These are phyloP conservation scores for Endogone sp. DNA, from an alignment of 192 early-diverging fungal genomes.

Conservation along the genomic window DNA sequence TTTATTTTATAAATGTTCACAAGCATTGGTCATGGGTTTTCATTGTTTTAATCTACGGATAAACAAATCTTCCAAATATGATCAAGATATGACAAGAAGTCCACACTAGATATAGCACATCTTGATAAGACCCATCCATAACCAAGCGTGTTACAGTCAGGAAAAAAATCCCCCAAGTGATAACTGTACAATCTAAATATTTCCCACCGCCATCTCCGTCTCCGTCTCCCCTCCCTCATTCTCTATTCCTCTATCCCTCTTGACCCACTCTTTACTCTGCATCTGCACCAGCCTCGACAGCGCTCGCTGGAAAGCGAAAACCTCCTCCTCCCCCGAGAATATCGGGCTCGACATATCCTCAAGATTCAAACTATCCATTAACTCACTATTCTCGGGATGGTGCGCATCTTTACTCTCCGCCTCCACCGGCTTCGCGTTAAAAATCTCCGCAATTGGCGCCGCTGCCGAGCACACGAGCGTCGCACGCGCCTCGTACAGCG, in stretches of 20 bases:
- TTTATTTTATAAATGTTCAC: too few species aligned
- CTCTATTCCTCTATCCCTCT: background rate
- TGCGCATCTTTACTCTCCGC: conserved; percentile 29
- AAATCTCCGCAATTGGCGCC: conserved; percentile 59
- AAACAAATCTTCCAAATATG: too few species aligned
- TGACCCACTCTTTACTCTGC: conserved; percentile 75
- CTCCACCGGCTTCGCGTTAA: conserved; percentile 58
- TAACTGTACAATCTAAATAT: too few species aligned
- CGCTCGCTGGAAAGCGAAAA: conserved; percentile 94
- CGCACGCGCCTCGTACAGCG: conserved; percentile 82
- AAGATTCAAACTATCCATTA: conserved; percentile 57
- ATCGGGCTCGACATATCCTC: conserved; percentile 51
- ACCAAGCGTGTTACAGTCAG: too few species aligned
- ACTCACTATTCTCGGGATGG: conserved; percentile 49
- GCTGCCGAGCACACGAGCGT: conserved; percentile 72
- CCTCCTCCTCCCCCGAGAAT: conserved; percentile 87
- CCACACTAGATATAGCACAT: too few species aligned
- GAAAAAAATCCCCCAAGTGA: too few species aligned
- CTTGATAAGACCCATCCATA: too few species aligned
- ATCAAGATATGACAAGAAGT: too few species aligned
- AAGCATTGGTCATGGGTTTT: too few species aligned
- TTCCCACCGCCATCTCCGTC: too few species aligned
- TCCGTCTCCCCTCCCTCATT: background rate
- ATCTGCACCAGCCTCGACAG: conserved; percentile 91
- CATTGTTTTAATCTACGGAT: too few species aligned